Evolutionary conservation across 257 asterid genomes (phyloP).

Genomic region (Ligustrum vulgare): DNA sequence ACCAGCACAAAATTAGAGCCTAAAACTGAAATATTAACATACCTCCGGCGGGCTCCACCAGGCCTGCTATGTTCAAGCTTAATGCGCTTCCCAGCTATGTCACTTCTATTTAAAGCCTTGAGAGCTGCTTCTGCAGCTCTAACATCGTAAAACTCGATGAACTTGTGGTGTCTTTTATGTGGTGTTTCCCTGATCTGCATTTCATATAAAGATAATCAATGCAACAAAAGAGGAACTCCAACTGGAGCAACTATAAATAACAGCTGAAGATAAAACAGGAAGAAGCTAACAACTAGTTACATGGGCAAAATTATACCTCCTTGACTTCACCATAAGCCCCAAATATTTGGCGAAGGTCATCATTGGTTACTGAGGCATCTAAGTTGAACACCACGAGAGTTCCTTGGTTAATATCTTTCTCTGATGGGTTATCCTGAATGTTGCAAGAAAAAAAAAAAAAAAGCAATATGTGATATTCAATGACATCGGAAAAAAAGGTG

Average conservation of each 20-base stretch:
- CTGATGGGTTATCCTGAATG: conserved; percentile 91
- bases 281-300: neutral
- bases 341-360: conserved; percentile 87
- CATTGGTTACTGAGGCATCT: conserved; percentile 92
- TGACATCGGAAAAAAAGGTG: neutral
- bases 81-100: conserved; percentile 91
- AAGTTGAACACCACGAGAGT: conserved; percentile 92
- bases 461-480: conserved; percentile 3
- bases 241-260: conserved; percentile 1
- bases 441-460: conserved; percentile 22
- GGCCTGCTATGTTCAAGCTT: conserved; percentile 98
- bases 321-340: conserved; percentile 97
- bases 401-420: conserved; percentile 94
- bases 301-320: conserved; percentile 57
- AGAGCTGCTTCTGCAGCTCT: conserved; percentile 98
- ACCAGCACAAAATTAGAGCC: neutral
- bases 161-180: conserved; percentile 90
- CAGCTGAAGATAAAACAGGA: neutral
- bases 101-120: conserved; percentile 82
- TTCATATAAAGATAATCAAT: conserved; percentile 24
- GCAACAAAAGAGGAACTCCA: neutral
- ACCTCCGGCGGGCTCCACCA: conserved; percentile 96
- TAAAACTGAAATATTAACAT: conserved; percentile 14
- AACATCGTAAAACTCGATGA: conserved; percentile 90
- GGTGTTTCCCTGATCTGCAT: conserved; percentile 94